These are phyloP conservation scores for Penicillium subrubescens DNA, from an alignment of 495 filamentous ascomycete genomes.

Conservation along the genomic window DNA sequence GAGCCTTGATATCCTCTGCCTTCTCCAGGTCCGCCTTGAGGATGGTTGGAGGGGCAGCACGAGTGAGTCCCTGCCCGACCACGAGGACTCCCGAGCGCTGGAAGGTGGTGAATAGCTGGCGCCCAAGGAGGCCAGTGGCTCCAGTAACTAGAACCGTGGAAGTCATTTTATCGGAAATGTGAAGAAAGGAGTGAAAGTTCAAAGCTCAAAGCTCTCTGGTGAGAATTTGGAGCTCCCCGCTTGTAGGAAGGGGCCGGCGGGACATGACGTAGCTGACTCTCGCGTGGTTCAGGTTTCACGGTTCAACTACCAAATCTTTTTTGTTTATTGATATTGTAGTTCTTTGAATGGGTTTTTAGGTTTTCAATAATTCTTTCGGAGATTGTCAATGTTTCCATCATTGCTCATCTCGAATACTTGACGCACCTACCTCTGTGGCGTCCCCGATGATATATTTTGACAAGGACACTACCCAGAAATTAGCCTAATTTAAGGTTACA, in stretches of 20 bases:
- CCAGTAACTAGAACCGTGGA: constrained; percentile 79
- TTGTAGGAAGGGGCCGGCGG: constrained; percentile 7
- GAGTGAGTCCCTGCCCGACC: constrained; percentile 76
- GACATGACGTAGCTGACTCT: constrained; percentile 36
- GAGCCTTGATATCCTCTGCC: constrained; percentile 57
- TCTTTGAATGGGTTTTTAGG: no score
- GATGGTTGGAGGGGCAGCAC: constrained; percentile 70
- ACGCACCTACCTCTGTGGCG: background rate
- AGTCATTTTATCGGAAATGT: constrained; percentile 41
- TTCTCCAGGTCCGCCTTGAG: constrained; percentile 77
- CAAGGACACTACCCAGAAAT: background rate
- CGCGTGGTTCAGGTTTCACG: background rate
- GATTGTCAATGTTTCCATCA: background rate
- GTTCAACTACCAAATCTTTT: background rate
- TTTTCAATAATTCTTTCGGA: background rate
- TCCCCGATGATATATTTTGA: background rate
- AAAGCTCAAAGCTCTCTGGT: no score
- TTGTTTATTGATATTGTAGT: background rate
- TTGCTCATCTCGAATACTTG: background rate
- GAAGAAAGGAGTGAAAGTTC: background rate
- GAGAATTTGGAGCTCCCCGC: constrained; percentile 11
- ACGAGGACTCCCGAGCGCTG: constrained; percentile 68
- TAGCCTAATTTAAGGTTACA: background rate
- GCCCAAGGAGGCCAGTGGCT: constrained; percentile 80
- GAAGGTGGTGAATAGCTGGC: constrained; percentile 78